Evolutionary conservation across 108 stramenopile genomes (phyloP), one percentile per base, ranked within the genome.

Genomic region (Skeletonema potamos): DNA sequence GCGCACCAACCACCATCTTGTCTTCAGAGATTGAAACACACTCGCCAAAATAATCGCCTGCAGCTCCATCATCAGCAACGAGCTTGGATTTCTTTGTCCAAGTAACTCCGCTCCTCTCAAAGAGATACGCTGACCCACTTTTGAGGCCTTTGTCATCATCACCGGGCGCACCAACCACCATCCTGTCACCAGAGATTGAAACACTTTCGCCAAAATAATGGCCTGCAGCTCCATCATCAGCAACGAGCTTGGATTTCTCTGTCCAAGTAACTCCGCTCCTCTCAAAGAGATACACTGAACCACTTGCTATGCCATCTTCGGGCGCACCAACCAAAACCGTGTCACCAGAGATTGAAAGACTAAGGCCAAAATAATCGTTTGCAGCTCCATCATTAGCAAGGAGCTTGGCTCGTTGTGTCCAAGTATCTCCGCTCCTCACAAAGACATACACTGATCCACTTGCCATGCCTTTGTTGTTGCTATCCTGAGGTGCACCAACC

Each of bases 41-140:
- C 12, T 15, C 46, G 20, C 70, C 70, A 51, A 71, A 71, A 9
- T 71, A 18, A 61, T 71, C 70, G 4, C 70, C 70, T 15, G 24
- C 7, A 61, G 58, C 4, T 24, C 59, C 60, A 18, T 68, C 60
- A 32, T 58, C 2, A 28, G 68, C 68, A 7, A 62, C 60, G 17
- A 68, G 68, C 10, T 68, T 62, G 20, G 20, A 22, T 8, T 18
- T 51, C 9, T 22, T 22, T 7, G 20, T 22, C 48, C 48, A 51
- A 22, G 5, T 8, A 22, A 22, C 22, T 51, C 9, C 22, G 48
- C 48, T 20, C 6, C 20, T 22, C 22, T 18, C 22, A 22, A 59
- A 59, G 8, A 59, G 1, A 7, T 59, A 59, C 0, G 58, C 58
- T 33, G 58, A 28, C 11, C 58, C 58, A 1, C 17, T 11, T 27